phyloP scores from a whole-genome alignment of 805 yeast genomes.

The Hanseniaspora osmophila region DNA sequence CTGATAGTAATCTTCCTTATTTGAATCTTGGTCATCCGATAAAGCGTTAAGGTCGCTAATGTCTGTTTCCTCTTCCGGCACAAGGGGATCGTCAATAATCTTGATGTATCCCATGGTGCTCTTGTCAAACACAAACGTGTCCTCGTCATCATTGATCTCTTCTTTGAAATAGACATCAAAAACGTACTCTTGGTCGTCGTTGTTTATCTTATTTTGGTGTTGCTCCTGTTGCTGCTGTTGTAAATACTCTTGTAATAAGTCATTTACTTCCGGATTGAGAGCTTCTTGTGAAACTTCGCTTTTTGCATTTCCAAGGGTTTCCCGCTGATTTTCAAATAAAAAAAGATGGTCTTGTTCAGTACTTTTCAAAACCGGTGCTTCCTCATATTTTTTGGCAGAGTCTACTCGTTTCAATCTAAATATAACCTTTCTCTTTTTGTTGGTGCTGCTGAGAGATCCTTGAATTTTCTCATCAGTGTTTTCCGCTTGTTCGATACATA shows the following conservation, averaged over 20 bases:
- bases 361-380: conserved; percentile 3
- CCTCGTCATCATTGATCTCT: conserved; percentile 42
- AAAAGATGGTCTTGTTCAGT: conserved; percentile 1
- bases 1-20: conserved; percentile 81
- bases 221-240: conserved; percentile 5
- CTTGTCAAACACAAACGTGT: conserved; percentile 18
- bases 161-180: conserved; percentile 78
- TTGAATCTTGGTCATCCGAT: conserved; percentile 72
- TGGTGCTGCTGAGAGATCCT: conserved; percentile 9
- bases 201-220: conserved; percentile 16
- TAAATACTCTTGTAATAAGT: conserved; percentile 51
- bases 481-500: conserved; percentile 5
- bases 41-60: conserved; percentile 27
- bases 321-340: conserved; percentile 1
- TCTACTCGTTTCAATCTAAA: conserved; percentile 36
- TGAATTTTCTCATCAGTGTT: conserved; percentile 14
- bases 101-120: conserved; percentile 26
- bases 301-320: conserved; percentile 3
- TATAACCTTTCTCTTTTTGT: conserved; percentile 23
- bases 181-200: conserved; percentile 53
- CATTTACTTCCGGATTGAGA: conserved; percentile 13
- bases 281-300: conserved; percentile 10
- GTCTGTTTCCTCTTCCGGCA: conserved; percentile 24
- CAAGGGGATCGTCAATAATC: conserved; percentile 27
- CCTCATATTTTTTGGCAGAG: conserved; percentile 7